A percentile compares a stretch with the other conserved stretches of the same genome.
Conservation (phyloP, 495 filamentous ascomycete genomes). For the Aspergillus egyptiacus region DNA sequence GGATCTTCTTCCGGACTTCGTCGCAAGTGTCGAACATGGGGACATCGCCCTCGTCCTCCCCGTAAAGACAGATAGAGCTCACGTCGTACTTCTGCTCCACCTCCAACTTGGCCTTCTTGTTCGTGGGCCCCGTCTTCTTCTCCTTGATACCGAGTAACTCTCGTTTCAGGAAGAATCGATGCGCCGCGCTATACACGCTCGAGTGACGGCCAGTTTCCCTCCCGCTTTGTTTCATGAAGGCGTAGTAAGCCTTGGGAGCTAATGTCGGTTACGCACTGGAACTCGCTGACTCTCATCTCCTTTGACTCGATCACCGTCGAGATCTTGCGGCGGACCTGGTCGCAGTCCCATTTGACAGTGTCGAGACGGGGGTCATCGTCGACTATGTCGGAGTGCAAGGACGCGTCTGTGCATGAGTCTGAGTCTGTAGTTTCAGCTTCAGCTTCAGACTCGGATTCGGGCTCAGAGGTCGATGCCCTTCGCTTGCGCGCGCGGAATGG, state of each 20-base stretch:
- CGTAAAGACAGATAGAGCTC: neutral
- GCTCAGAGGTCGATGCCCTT: too few species aligned
- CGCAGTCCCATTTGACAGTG: constrained; percentile 14
- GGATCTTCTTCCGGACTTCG: constrained; percentile 15
- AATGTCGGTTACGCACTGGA: constrained; percentile 6
- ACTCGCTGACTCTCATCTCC: constrained; percentile 12
- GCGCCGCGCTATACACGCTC: constrained; percentile 3
- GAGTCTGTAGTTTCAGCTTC: too few species aligned
- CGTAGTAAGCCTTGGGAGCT: constrained; percentile 4
- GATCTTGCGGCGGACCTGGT: constrained; percentile 11
- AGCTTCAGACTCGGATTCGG: too few species aligned
- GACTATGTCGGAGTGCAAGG: too few species aligned
- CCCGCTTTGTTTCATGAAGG: constrained; percentile 11
- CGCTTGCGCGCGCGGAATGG: too few species aligned
- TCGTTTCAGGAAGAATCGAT: neutral
- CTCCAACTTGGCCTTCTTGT: neutral
- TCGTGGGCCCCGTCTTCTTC: neutral
- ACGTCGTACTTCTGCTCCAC: constrained; percentile 10
- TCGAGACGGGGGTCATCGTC: too few species aligned
- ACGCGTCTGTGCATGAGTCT: too few species aligned
- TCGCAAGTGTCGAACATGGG: constrained; percentile 15
- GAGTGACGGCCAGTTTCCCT: constrained; percentile 6
- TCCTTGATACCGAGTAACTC: constrained; percentile 5
- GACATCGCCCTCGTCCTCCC: constrained; percentile 4
- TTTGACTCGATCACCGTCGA: constrained; percentile 6